These are phyloP conservation scores for Tetraselmis striata DNA, from an alignment of 139 green algal genomes.

Conservation along the genomic window DNA sequence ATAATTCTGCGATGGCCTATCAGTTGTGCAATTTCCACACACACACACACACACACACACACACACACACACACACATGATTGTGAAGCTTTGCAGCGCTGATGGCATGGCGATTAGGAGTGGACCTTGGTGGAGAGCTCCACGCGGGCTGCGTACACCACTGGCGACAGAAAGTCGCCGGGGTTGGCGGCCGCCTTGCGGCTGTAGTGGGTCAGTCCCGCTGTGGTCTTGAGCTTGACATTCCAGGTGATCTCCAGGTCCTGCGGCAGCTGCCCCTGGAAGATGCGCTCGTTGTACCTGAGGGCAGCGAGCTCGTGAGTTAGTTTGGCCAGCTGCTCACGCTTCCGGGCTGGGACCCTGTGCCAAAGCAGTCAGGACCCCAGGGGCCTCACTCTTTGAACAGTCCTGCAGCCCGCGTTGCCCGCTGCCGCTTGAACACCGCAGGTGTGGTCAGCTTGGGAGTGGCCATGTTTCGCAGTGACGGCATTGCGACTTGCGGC, in stretches of 20 bases:
- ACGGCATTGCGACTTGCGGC: background rate
- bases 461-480: background rate
- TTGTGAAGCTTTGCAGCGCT: too few species aligned
- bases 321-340: constrained; percentile 19
- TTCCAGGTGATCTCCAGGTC: constrained; percentile 56
- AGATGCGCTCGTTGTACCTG: constrained; percentile 43
- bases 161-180: background rate
- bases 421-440: background rate
- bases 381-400: background rate
- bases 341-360: too few species aligned
- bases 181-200: background rate
- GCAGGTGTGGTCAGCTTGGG: background rate
- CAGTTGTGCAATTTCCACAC: too few species aligned
- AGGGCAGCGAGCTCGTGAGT: constrained; percentile 8
- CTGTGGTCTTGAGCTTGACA: constrained; percentile 42
- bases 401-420: background rate
- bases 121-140: constrained; percentile 49
- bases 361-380: too few species aligned
- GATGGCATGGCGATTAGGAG: too few species aligned
- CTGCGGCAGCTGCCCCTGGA: constrained; percentile 30
- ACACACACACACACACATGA: too few species aligned
- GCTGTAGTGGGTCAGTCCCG: constrained; percentile 45
- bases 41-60: too few species aligned
- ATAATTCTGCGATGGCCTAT: too few species aligned
- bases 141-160: constrained; percentile 31